A percentile compares a stretch with the other conserved stretches of the same genome.
Evolutionary conservation across 495 filamentous ascomycete species (phyloP).

Genomic region (Neurospora tetrasperma): DNA sequence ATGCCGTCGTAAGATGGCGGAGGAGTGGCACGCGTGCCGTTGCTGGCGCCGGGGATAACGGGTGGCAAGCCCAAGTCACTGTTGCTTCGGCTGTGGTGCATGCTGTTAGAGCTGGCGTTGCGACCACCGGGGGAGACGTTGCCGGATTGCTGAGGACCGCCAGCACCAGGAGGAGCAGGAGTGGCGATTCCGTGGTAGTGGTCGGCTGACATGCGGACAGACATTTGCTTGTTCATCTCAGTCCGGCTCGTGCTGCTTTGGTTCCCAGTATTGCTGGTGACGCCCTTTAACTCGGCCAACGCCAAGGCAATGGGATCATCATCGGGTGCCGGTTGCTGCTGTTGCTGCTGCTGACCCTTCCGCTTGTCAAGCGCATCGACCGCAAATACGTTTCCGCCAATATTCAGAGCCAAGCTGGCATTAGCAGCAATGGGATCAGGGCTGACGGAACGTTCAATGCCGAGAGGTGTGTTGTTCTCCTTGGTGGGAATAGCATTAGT

Average conservation of each 20-base stretch:
- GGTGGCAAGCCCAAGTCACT: constrained; percentile 35
- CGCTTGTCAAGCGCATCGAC: constrained; percentile 70
- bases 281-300: constrained; percentile 83
- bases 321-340: constrained; percentile 25
- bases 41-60: constrained; percentile 33
- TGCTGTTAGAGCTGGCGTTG: constrained; percentile 19
- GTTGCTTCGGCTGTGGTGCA: background rate
- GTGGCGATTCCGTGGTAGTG: constrained; percentile 84
- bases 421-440: constrained; percentile 90
- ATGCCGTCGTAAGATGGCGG: constrained; percentile 80
- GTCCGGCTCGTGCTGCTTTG: background rate
- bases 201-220: constrained; percentile 79
- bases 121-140: constrained; percentile 42
- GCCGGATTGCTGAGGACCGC: constrained; percentile 23
- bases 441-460: constrained; percentile 37
- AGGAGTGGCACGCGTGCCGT: constrained; percentile 55
- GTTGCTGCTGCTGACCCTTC: constrained; percentile 19
- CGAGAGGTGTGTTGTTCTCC: constrained; percentile 22
- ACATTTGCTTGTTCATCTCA: constrained; percentile 48
- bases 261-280: constrained; percentile 23
- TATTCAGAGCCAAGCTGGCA: constrained; percentile 88
- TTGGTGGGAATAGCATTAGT: constrained; percentile 10
- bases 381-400: constrained; percentile 94
- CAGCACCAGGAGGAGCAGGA: constrained; percentile 57
- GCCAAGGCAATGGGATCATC: constrained; percentile 88